Conservation (phyloP, 2,329 filamentous ascomycete species). For the Exophiala alcalophila region DNA sequence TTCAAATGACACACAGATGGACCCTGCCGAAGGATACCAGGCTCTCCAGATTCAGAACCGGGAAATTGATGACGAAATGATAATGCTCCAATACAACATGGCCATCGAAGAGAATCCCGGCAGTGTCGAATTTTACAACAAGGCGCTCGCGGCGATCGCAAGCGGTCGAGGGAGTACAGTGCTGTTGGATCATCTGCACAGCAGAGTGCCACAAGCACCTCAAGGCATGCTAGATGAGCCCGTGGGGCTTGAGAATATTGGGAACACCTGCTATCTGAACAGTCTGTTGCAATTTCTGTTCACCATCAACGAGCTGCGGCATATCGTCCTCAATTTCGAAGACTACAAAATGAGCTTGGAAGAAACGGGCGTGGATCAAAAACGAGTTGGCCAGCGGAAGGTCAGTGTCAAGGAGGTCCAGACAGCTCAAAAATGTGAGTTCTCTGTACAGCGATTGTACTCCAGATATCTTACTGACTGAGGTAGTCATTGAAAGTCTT, state of each 20-base stretch:
- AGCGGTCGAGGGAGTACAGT: constrained; percentile 41
- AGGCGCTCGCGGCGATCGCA: constrained; percentile 49
- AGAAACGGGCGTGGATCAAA: constrained; percentile 60
- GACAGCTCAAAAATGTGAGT: constrained; percentile 70
- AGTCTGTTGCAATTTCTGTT: constrained; percentile 95
- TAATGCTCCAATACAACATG: constrained; percentile 49
- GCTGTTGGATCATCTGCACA: constrained; percentile 26
- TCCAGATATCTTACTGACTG: constrained; percentile 30
- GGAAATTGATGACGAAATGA: constrained; percentile 50
- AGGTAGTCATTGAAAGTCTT: constrained; percentile 70
- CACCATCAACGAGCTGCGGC: constrained; percentile 75
- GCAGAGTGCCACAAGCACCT: constrained; percentile 16
- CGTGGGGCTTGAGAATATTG: constrained; percentile 86
- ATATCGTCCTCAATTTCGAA: constrained; percentile 76
- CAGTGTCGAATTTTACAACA: constrained; percentile 45
- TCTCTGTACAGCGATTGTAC: constrained; percentile 11
- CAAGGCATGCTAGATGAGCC: constrained; percentile 58
- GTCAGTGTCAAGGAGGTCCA: constrained; percentile 58
- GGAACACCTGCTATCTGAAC: constrained; percentile 97
- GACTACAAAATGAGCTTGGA: constrained; percentile 65
- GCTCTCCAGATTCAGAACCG: constrained; percentile 53
- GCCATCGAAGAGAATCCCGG: constrained; percentile 46
- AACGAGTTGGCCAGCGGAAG: constrained; percentile 72
- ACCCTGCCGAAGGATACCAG: constrained; percentile 52
- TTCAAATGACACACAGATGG: constrained; percentile 56